Conservation (phyloP, 495 filamentous ascomycete species). For the Aspergillus diversus region DNA sequence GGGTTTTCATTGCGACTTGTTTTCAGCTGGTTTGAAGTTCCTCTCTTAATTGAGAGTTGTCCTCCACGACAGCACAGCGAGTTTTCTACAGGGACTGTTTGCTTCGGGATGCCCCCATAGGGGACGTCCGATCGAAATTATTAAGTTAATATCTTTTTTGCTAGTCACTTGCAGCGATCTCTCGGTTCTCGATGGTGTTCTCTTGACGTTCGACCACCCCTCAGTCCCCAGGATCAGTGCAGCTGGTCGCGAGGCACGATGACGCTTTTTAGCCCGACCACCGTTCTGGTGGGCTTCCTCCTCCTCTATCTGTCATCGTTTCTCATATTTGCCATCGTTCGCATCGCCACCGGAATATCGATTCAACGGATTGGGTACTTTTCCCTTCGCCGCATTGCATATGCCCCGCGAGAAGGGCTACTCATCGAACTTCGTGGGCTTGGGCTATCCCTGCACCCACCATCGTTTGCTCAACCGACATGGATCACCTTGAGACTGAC, state of each 20-base stretch:
- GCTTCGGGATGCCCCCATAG: conserved; percentile 18
- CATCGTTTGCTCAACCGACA: conserved; percentile 94
- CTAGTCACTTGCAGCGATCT: conserved; percentile 10
- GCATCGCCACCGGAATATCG: conserved; percentile 90
- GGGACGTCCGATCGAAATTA: neutral
- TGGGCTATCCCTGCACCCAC: conserved; percentile 84
- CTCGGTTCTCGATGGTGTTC: conserved; percentile 29
- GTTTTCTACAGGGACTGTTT: conserved; percentile 7
- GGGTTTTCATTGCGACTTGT: conserved; percentile 14
- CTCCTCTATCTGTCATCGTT: conserved; percentile 90
- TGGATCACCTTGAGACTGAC: conserved; percentile 90
- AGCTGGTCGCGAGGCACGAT: conserved; percentile 53
- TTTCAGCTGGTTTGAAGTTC: conserved; percentile 21
- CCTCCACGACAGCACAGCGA: conserved; percentile 16
- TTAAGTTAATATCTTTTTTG: conserved; percentile 1
- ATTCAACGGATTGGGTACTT: conserved; percentile 95
- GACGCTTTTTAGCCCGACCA: conserved; percentile 69
- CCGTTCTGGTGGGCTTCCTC: conserved; percentile 80
- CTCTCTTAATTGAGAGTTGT: conserved; percentile 32
- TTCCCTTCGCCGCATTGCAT: conserved; percentile 85
- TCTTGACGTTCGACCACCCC: conserved; percentile 22
- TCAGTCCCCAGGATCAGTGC: conserved; percentile 39
- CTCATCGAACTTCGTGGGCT: conserved; percentile 88
- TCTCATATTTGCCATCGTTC: conserved; percentile 88
- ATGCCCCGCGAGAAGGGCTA: conserved; percentile 82